Evolutionary conservation across 495 filamentous ascomycete species (phyloP).

Genomic region (Bryoglossum gracile): DNA sequence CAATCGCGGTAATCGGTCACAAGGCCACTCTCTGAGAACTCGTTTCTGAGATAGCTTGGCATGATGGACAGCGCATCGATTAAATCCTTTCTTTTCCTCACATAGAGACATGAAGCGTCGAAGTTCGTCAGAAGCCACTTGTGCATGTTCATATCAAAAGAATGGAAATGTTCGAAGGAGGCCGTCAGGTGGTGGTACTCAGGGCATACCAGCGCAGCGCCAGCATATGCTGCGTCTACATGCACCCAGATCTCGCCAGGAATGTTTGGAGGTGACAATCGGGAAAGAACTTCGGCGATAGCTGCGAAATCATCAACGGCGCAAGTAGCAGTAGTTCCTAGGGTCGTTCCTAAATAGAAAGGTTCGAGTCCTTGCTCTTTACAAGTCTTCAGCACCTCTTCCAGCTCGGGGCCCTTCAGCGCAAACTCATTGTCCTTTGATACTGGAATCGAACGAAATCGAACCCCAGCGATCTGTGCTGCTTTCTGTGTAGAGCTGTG

Average conservation of each 20-base stretch:
- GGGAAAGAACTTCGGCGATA: constrained; percentile 56
- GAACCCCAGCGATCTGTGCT: constrained; percentile 75
- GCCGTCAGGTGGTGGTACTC: constrained; percentile 68
- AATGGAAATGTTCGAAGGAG: constrained; percentile 63
- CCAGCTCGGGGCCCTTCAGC: constrained; percentile 59
- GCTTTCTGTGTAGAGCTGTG: constrained; percentile 85
- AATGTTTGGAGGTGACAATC: constrained; percentile 38
- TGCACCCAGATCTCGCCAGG: constrained; percentile 72
- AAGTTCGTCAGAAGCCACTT: constrained; percentile 97
- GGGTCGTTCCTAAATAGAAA: constrained; percentile 77
- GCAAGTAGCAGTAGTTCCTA: constrained; percentile 86
- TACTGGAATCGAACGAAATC: constrained; percentile 62
- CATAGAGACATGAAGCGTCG: constrained; percentile 78
- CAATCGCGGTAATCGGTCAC: constrained; percentile 98
- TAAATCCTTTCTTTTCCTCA: constrained; percentile 66
- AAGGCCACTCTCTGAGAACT: constrained; percentile 69
- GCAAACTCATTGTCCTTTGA: constrained; percentile 54
- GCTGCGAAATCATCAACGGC: constrained; percentile 74
- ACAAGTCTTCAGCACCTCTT: constrained; percentile 51
- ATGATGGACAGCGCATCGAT: constrained; percentile 75
- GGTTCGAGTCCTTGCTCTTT: constrained; percentile 63
- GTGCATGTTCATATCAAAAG: constrained; percentile 94
- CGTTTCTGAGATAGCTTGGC: constrained; percentile 75
- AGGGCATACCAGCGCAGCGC: constrained; percentile 70
- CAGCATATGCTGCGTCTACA: constrained; percentile 94